phyloP scores from a whole-genome alignment of 345 rosid genomes.

The Adansonia digitata region DNA sequence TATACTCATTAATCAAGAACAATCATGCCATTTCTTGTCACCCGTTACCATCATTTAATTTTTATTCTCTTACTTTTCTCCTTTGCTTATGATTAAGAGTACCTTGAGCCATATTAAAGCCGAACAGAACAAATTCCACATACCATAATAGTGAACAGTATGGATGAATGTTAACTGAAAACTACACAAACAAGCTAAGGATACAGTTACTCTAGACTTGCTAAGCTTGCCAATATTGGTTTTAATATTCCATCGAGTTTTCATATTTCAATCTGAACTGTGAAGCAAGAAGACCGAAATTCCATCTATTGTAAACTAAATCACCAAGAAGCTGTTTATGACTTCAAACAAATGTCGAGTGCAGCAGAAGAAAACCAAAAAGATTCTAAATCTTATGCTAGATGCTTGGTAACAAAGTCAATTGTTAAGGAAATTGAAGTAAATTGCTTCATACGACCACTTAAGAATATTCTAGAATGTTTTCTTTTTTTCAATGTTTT shows the following conservation, averaged over 20 bases:
- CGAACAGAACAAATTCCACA: neutral
- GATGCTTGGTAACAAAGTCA: neutral
- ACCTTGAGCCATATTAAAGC: neutral
- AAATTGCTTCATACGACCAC: neutral
- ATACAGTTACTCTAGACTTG: neutral
- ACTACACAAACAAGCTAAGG: neutral
- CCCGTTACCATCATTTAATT: neutral
- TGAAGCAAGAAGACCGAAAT: neutral
- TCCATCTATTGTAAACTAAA: neutral
- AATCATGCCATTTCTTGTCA: constrained; percentile 7
- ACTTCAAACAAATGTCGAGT: neutral
- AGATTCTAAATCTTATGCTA: neutral
- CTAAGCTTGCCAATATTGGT: neutral
- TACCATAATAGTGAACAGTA: neutral
- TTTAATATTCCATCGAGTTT: neutral
- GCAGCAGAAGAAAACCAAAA: neutral
- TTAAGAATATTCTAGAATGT: neutral
- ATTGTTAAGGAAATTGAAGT: neutral
- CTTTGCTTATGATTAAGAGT: neutral
- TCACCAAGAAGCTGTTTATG: neutral
- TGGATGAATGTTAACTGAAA: neutral
- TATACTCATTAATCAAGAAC: neutral
- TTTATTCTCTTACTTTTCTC: constrained; percentile 2
- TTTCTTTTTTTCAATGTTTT: neutral
- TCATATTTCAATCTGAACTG: neutral